Evolutionary conservation across 441 rosid genomes (phyloP).

Genomic region (Mallotus japonicus): DNA sequence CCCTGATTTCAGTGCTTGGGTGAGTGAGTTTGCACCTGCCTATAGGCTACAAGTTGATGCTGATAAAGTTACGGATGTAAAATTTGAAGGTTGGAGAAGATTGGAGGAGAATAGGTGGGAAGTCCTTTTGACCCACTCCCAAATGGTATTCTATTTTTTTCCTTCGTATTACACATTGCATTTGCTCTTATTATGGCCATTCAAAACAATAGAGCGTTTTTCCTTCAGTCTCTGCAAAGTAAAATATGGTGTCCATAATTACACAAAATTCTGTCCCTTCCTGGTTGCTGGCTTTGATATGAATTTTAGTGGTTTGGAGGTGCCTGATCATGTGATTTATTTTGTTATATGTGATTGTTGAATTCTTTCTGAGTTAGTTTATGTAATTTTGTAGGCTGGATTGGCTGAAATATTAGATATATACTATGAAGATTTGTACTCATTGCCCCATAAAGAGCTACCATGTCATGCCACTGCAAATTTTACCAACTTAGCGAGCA

Average conservation of each 20-base stretch:
- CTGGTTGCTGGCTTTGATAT: neutral
- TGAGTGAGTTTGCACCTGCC: constrained; percentile 66
- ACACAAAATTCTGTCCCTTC: neutral
- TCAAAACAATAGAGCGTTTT: neutral
- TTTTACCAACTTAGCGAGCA: constrained; percentile 44
- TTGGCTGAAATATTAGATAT: constrained; percentile 77
- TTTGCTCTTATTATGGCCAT: neutral
- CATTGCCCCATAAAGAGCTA: constrained; percentile 71
- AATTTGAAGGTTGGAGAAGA: constrained; percentile 77
- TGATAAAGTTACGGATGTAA: constrained; percentile 45
- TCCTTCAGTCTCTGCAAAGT: neutral
- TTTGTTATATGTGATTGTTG: constrained; percentile 11
- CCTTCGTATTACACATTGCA: neutral
- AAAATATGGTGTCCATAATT: neutral
- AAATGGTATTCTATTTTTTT: constrained; percentile 61
- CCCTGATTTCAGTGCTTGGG: constrained; percentile 68
- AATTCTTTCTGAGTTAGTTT: constrained; percentile 24
- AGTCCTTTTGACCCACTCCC: constrained; percentile 86
- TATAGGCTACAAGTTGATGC: constrained; percentile 64
- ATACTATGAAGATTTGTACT: constrained; percentile 71
- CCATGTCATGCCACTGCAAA: constrained; percentile 41
- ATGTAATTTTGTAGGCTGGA: constrained; percentile 51
- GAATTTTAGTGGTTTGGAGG: neutral
- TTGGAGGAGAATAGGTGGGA: constrained; percentile 56
- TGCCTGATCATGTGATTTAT: neutral